Percentiles rank a stretch among this genome's conserved stretches.
phyloP scores from a whole-genome alignment of 2,329 filamentous ascomycete genomes.

The Iodosphaeria phyllophila region DNA sequence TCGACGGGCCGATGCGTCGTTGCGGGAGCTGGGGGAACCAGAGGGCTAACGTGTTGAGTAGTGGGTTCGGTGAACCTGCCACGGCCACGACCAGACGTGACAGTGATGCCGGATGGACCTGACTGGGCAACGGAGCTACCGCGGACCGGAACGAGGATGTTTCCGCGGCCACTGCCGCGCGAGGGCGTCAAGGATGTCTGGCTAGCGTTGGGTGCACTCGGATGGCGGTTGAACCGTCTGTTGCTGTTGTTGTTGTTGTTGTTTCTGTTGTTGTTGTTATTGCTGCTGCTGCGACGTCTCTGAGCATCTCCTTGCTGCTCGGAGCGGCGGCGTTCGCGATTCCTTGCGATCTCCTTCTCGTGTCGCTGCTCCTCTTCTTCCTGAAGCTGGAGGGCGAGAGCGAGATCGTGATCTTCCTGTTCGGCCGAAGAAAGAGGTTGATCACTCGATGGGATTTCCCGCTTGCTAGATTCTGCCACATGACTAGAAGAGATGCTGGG shows the following conservation, averaged over 20 bases:
- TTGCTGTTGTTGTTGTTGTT: no score
- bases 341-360: conserved; percentile 38
- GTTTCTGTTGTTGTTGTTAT: no score
- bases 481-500: no score
- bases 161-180: conserved; percentile 8
- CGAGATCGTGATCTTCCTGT: conserved; percentile 73
- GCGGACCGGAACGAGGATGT: conserved; percentile 6
- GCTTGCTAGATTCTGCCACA: conserved; percentile 18
- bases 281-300: no score
- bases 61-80: no score
- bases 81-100: no score
- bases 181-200: conserved; percentile 8
- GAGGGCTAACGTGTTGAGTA: conserved; percentile 23
- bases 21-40: conserved; percentile 21
- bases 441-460: no score
- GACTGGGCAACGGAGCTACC: conserved; percentile 6
- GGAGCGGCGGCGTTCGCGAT: conserved; percentile 47
- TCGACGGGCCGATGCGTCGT: conserved; percentile 19
- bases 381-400: conserved; percentile 78
- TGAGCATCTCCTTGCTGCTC: conserved; percentile 50
- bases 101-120: no score
- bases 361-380: conserved; percentile 81
- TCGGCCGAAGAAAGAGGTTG: no score
- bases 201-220: no score
- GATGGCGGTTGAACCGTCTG: no score